Evolutionary conservation across 192 early-diverging fungal species (phyloP).

Genomic region (Chytriomyces sp.): DNA sequence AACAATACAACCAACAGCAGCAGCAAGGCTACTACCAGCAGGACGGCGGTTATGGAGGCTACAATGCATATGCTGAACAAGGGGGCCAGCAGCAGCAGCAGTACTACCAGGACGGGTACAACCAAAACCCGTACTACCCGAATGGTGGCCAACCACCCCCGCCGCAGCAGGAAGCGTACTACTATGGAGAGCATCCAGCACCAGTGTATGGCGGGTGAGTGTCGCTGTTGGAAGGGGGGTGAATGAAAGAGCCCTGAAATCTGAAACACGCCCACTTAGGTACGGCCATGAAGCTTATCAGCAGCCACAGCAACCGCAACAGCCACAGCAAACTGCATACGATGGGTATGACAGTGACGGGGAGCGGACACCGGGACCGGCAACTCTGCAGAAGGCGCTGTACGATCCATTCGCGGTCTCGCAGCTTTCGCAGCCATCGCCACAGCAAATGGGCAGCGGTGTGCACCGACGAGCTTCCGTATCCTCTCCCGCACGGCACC

Average conservation of each 20-base stretch:
- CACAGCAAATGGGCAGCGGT: too few species aligned
- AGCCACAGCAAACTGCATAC: not conserved
- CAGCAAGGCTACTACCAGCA: conserved; percentile 3
- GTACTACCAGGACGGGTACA: not conserved
- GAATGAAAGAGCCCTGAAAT: too few species aligned
- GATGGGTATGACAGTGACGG: not conserved
- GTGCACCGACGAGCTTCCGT: not conserved
- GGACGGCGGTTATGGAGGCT: not conserved
- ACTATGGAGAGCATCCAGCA: not conserved
- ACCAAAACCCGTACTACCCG: not conserved
- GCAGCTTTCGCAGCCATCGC: too few species aligned
- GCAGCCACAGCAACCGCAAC: too few species aligned
- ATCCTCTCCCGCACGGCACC: not conserved
- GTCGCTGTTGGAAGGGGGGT: too few species aligned
- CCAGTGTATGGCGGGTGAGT: not conserved
- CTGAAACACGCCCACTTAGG: too few species aligned
- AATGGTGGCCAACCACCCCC: not conserved
- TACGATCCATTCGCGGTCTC: not conserved
- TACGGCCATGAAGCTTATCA: too few species aligned
- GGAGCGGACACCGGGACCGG: not conserved
- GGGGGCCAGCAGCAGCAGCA: too few species aligned
- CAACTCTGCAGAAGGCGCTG: not conserved
- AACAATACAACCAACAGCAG: not conserved
- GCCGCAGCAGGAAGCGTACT: not conserved
- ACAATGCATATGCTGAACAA: too few species aligned